Evolutionary conservation across 2,329 filamentous ascomycete species (phyloP).

Genomic region (Fusarium concolor): DNA sequence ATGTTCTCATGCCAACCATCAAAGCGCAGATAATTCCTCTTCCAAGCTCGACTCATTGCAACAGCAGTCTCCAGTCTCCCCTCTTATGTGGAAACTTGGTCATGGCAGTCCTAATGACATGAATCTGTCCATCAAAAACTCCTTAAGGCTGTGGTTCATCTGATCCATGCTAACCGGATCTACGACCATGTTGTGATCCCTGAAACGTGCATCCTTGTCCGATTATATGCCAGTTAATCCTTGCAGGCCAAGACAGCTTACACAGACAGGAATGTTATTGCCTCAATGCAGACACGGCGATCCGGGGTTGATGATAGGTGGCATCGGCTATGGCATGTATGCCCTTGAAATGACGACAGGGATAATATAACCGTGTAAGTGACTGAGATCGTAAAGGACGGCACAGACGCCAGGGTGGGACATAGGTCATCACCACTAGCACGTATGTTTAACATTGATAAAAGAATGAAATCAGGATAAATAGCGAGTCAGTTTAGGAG

Average conservation of each 20-base stretch:
- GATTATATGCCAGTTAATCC: neutral
- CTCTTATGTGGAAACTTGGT: too few species aligned
- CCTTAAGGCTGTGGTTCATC: neutral
- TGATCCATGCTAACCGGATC: neutral
- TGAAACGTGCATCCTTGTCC: neutral
- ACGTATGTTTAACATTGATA: neutral
- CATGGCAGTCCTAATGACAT: too few species aligned
- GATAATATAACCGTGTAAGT: constrained; percentile 6
- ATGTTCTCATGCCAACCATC: too few species aligned
- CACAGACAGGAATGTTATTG: neutral
- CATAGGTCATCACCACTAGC: neutral
- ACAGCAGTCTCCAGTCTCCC: too few species aligned
- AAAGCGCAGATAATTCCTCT: too few species aligned
- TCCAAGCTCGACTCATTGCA: too few species aligned
- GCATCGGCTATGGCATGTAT: neutral
- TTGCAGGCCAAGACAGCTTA: constrained; percentile 11
- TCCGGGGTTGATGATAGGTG: neutral
- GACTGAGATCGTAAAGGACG: neutral
- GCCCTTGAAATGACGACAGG: neutral
- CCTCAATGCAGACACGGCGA: neutral
- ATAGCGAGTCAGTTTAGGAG: neutral
- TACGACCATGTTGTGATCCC: neutral
- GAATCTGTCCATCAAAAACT: too few species aligned
- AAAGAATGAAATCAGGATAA: neutral
- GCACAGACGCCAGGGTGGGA: neutral